These are phyloP conservation scores for Leishmania braziliensis DNA, from an alignment of 208 protist species.

Conservation along the genomic window DNA sequence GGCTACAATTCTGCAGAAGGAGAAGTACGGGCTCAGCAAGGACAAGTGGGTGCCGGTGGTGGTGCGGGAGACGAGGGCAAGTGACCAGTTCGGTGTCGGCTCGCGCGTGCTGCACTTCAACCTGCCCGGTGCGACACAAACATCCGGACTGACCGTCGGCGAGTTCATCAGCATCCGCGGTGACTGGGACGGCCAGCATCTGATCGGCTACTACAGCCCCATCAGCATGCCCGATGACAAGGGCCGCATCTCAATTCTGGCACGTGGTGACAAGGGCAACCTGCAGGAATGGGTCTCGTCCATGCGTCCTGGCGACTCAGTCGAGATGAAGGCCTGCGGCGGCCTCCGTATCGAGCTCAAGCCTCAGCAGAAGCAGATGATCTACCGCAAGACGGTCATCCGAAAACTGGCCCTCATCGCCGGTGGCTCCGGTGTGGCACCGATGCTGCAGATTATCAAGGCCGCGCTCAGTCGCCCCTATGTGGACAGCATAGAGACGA, in stretches of 20 bases:
- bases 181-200: conserved; percentile 52
- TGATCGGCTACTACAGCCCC: conserved; percentile 76
- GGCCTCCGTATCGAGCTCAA: conserved; percentile 54
- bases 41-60: conserved; percentile 46
- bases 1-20: conserved; percentile 63
- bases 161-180: conserved; percentile 76
- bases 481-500: conserved; percentile 50
- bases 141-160: conserved; percentile 64
- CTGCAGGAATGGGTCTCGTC: conserved; percentile 62
- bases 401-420: conserved; percentile 68
- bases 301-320: conserved; percentile 65
- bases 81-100: conserved; percentile 44
- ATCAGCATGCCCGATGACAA: conserved; percentile 72
- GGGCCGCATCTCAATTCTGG: conserved; percentile 66
- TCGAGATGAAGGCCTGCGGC: conserved; percentile 81
- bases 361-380: conserved; percentile 54
- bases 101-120: conserved; percentile 71
- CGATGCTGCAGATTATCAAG: conserved; percentile 92
- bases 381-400: conserved; percentile 62
- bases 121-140: conserved; percentile 71
- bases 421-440: conserved; percentile 90
- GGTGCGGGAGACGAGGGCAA: conserved; percentile 48
- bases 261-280: conserved; percentile 55
- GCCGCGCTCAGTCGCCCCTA: conserved; percentile 76
- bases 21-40: conserved; percentile 45